A percentile compares a stretch with the other conserved stretches of the same genome.
Evolutionary conservation across 2,329 filamentous ascomycete genomes (phyloP).

Genomic region (Colletotrichum tropicale): DNA sequence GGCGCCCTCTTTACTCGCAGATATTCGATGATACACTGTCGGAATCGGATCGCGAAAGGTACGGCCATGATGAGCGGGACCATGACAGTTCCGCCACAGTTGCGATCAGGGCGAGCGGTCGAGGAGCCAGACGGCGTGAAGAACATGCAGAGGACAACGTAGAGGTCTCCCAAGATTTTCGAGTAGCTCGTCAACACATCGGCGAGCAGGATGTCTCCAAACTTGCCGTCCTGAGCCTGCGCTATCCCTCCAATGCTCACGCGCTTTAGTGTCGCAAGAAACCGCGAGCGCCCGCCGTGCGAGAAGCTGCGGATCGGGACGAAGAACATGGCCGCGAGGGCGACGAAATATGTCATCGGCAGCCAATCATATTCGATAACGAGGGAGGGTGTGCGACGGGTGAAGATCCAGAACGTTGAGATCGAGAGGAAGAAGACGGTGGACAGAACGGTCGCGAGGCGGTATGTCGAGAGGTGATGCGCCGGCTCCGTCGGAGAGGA

Average conservation of each 20-base stretch:
- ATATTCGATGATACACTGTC: slow-evolving; percentile 93
- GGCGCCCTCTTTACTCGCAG: slow-evolving; percentile 68
- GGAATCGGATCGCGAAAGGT: slow-evolving; percentile 83
- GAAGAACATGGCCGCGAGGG: slow-evolving; percentile 74
- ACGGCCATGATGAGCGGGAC: slow-evolving; percentile 85
- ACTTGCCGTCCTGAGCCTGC: slow-evolving; percentile 86
- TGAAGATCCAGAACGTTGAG: slow-evolving; percentile 82
- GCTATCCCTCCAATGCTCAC: slow-evolving; percentile 87
- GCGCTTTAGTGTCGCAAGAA: slow-evolving; percentile 77
- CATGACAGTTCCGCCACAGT: slow-evolving; percentile 78
- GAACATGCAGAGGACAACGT: slow-evolving; percentile 92
- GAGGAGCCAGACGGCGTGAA: slow-evolving; percentile 73
- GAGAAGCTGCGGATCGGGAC: slow-evolving; percentile 73
- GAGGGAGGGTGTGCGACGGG: slow-evolving; percentile 69
- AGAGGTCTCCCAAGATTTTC: slow-evolving; percentile 89
- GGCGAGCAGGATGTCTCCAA: slow-evolving; percentile 90
- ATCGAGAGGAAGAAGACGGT: slow-evolving; percentile 74
- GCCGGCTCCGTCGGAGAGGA: slow-evolving; percentile 71
- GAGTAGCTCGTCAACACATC: slow-evolving; percentile 96
- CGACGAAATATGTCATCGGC: slow-evolving; percentile 80
- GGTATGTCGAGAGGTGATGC: slow-evolving; percentile 85
- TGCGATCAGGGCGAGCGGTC: slow-evolving; percentile 80
- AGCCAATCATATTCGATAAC: slow-evolving; percentile 84
- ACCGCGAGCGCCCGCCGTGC: slow-evolving; percentile 73
- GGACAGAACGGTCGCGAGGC: slow-evolving; percentile 79